Evolutionary conservation across 23 red algal species (phyloP).

Genomic region (Agarophyton chilense): DNA sequence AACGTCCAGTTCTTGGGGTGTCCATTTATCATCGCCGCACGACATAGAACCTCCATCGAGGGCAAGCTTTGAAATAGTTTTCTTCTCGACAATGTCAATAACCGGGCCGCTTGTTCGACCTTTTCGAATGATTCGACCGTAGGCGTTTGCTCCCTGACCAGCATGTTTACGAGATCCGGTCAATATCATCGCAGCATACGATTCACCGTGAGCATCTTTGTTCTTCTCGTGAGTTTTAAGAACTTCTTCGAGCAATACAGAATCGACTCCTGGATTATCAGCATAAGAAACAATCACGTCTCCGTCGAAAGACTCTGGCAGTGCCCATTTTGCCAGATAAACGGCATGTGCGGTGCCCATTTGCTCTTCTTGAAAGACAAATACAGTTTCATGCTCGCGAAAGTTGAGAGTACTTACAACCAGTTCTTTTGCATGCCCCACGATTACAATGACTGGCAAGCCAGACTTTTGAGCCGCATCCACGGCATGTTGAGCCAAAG

Average conservation of each 20-base stretch:
- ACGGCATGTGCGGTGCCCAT: constrained; percentile 97
- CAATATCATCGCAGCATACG: constrained; percentile 84
- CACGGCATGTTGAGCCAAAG: constrained; percentile 77
- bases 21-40: constrained; percentile 27
- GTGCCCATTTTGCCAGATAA: constrained; percentile 65
- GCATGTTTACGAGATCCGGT: constrained; percentile 70
- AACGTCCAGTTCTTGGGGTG: constrained; percentile 54
- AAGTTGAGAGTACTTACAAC: constrained; percentile 54
- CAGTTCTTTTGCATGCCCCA: constrained; percentile 71
- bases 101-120: constrained; percentile 48
- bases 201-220: constrained; percentile 17
- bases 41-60: not conserved
- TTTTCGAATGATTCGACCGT: constrained; percentile 89
- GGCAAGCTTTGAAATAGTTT: constrained; percentile 71
- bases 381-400: constrained; percentile 18
- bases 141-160: constrained; percentile 39
- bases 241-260: constrained; percentile 53
- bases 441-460: constrained; percentile 73
- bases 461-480: constrained; percentile 55
- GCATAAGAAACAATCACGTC: constrained; percentile 88
- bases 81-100: constrained; percentile 96
- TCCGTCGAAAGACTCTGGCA: constrained; percentile 72
- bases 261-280: constrained; percentile 96
- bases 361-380: constrained; percentile 61
- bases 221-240: constrained; percentile 26